Conservation (phyloP, 75 land plant genomes). For the Adiantum capillusveneris region DNA sequence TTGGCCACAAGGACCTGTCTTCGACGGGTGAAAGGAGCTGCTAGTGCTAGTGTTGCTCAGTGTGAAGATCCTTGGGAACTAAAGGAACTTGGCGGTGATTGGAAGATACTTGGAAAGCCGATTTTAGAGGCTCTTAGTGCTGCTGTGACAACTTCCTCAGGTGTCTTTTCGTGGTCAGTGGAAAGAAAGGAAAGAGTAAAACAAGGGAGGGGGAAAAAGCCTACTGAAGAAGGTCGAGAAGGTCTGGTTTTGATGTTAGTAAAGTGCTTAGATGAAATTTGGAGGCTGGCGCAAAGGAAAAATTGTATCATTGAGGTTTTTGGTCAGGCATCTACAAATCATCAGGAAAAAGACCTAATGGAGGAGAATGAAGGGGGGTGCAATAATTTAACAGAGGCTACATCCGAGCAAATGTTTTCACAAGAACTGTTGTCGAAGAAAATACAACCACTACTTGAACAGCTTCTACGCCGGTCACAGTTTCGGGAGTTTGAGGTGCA, state of each 20-base stretch:
- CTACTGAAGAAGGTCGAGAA: slow-evolving; percentile 27
- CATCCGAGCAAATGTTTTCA: slow-evolving; percentile 16
- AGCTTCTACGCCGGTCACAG: slow-evolving; percentile 42
- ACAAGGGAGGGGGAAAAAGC: slow-evolving; percentile 45
- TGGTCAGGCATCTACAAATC: slow-evolving; percentile 22
- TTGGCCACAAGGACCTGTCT: slow-evolving; percentile 46
- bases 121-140: slow-evolving; percentile 36
- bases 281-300: slow-evolving; percentile 20
- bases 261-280: slow-evolving; percentile 54
- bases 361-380: slow-evolving; percentile 11
- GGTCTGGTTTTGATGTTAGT: slow-evolving; percentile 43
- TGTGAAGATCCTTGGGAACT: slow-evolving; percentile 20
- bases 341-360: slow-evolving; percentile 4
- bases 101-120: slow-evolving; percentile 49
- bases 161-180: slow-evolving; percentile 6
- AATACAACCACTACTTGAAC: slow-evolving; percentile 43
- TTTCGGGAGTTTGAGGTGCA: slow-evolving; percentile 62
- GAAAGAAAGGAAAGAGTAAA: slow-evolving; percentile 31
- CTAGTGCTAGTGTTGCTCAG: slow-evolving; percentile 5
- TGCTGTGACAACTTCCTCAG: slow-evolving; percentile 19
- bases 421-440: slow-evolving; percentile 34
- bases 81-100: slow-evolving; percentile 36
- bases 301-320: slow-evolving; percentile 25
- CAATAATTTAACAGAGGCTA: slow-evolving; percentile 3
- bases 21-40: slow-evolving; percentile 43